These are phyloP conservation scores for Phylloporus rhodoxanthus DNA, from an alignment of 768 basidiomycete genomes.

Conservation along the genomic window DNA sequence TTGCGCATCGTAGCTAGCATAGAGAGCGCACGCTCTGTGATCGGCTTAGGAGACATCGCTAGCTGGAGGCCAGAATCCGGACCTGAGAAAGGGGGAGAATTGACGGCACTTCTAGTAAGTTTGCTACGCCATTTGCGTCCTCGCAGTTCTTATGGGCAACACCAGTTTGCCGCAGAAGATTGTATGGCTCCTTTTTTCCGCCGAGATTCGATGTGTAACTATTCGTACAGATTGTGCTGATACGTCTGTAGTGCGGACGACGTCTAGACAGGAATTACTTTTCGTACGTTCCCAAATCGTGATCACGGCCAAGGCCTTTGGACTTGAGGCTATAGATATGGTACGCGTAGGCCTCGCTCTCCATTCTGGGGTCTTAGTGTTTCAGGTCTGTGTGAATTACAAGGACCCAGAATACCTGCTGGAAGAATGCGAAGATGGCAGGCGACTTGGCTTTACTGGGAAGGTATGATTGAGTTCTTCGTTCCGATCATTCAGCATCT, in stretches of 20 bases:
- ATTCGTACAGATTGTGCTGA: conserved; percentile 75
- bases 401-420: conserved; percentile 59
- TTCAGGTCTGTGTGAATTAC: conserved; percentile 83
- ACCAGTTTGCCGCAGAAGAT: conserved; percentile 91
- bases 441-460: conserved; percentile 83
- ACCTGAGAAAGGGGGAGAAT: conserved; percentile 40
- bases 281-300: conserved; percentile 81
- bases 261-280: conserved; percentile 69
- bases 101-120: conserved; percentile 57
- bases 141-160: not conserved
- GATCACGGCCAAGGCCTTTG: conserved; percentile 76
- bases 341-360: conserved; percentile 34
- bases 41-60: conserved; percentile 66
- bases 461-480: conserved; percentile 47
- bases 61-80: conserved; percentile 52
- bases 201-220: conserved; percentile 1
- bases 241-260: conserved; percentile 72
- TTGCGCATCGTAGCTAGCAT: conserved; percentile 72
- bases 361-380: conserved; percentile 1
- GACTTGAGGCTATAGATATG: conserved; percentile 86
- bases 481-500: not conserved
- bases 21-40: conserved; percentile 73
- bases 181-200: conserved; percentile 43
- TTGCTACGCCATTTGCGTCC: not conserved
- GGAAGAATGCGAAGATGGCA: conserved; percentile 76